Base-by-base conservation (phyloP, 1,284 basidiomycete genomes). In the Trichosporon ovoides region DNA sequence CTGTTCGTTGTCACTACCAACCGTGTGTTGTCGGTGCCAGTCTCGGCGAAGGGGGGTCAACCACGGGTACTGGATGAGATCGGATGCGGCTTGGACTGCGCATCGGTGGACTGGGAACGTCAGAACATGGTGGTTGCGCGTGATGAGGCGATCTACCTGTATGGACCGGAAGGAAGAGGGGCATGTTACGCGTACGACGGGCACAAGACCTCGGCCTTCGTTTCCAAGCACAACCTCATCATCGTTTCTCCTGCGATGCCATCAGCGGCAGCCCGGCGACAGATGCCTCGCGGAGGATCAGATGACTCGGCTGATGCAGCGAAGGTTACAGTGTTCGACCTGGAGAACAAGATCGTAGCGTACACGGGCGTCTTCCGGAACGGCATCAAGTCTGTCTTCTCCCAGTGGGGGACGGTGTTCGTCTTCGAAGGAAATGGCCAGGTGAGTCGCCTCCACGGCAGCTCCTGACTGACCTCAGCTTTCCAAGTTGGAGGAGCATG, bases 111-210 rank as follows among this genome's bases (percentile, higher is more conserved):
- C 71, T 83, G 83, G 82, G 76, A 83, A 54, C 79, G 83, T 55
- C 79, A 81, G 38, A 84, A 90, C 70, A 85, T 98, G 67, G 83
- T 95, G 12, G 83, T 98, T 2, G 95, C 93, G 0, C 80, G 89
- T 55, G 90, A 96, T 54, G 95, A 98, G 67, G 94, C 93, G 1
- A 86, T 98, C 38, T 96, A 95, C 68, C 80, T 90, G 7, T 91
- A 90, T 70, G 86, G 87, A 0, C 83, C 84, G 0, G 89, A 94
- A 20, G 91, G 90, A 0, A 80, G 93, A 55, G 88, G 90, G 1
- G 84, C 87, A 0, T 93, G 88, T 61, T 91, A 87, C 68, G 94
- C 94, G 0, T 91, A 92, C 69, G 92, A 96, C 80, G 92, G 78
- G 0, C 70, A 73, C 3, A 81, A 81, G 64, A 75, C 74, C 0